Conservation (phyloP, 169 alveolate genomes). For the Cryptosporidium meleagridis region DNA sequence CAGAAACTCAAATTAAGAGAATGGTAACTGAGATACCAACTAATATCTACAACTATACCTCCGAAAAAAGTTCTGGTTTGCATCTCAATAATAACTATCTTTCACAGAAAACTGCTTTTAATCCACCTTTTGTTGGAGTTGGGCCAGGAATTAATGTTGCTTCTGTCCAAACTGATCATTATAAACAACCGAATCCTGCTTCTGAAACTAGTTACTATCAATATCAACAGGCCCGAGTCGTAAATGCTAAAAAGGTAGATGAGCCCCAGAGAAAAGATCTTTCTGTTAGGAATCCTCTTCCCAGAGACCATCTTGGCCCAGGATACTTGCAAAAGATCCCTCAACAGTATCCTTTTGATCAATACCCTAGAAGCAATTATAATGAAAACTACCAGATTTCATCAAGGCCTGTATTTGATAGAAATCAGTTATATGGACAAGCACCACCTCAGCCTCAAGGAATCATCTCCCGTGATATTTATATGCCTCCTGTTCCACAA, state of each 20-base stretch:
- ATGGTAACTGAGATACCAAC: slow-evolving; percentile 53
- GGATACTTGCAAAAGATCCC: neutral
- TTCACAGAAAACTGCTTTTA: neutral
- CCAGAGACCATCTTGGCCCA: neutral
- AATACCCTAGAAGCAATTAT: neutral
- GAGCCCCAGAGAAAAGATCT: neutral
- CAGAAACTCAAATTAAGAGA: slow-evolving; percentile 23
- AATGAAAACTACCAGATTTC: neutral
- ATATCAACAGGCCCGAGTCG: neutral
- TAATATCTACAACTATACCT: neutral
- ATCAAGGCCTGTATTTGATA: neutral
- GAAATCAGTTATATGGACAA: neutral
- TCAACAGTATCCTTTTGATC: neutral
- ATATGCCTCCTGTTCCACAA: neutral
- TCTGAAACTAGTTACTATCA: neutral
- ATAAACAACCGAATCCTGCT: neutral
- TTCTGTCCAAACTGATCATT: neutral
- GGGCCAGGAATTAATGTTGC: neutral
- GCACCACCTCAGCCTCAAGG: neutral
- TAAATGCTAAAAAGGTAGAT: neutral
- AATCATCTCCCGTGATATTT: neutral
- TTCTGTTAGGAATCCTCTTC: neutral
- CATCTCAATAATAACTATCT: neutral
- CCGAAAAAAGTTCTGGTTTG: neutral
- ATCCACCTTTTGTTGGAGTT: neutral